Conservation (phyloP, 129 eudicot genomes). For the Deinandra increscens region DNA sequence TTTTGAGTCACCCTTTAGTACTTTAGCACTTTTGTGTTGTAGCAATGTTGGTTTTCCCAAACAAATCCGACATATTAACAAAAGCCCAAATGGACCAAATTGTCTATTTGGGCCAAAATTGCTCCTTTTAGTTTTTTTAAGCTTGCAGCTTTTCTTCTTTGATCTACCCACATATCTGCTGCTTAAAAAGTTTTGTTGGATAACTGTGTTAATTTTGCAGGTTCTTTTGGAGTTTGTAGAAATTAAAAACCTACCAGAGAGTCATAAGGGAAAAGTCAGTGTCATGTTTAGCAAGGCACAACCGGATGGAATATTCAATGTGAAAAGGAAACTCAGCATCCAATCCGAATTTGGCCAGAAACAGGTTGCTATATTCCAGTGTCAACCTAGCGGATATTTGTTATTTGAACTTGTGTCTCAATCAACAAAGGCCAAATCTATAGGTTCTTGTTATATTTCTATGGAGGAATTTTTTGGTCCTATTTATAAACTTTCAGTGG, state of each 20-base stretch:
- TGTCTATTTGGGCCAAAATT: neutral
- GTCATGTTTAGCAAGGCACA: constrained; percentile 68
- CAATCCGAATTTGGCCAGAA: constrained; percentile 67
- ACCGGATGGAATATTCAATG: constrained; percentile 70
- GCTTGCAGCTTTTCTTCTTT: neutral
- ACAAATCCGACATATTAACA: neutral
- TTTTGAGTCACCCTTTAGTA: neutral
- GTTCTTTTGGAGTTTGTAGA: constrained; percentile 79
- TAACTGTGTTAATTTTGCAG: constrained; percentile 36
- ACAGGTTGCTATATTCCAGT: constrained; percentile 79
- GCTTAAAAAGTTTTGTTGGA: neutral
- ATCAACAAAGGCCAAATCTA: constrained; percentile 35
- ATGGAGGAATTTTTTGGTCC: constrained; percentile 54
- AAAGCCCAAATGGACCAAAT: neutral
- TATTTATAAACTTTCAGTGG: constrained; percentile 52
- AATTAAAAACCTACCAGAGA: constrained; percentile 61
- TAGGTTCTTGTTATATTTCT: constrained; percentile 67
- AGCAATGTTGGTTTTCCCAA: constrained; percentile 4
- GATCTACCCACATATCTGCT: neutral
- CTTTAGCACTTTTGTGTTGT: neutral
- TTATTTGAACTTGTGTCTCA: constrained; percentile 54
- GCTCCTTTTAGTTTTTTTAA: neutral
- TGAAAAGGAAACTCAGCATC: constrained; percentile 61
- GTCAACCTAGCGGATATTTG: constrained; percentile 69
- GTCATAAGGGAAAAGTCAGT: constrained; percentile 50